Percentiles rank a stretch among this genome's conserved stretches.
Evolutionary conservation across 345 rosid species (phyloP).

Genomic region (Brassica cretica): DNA sequence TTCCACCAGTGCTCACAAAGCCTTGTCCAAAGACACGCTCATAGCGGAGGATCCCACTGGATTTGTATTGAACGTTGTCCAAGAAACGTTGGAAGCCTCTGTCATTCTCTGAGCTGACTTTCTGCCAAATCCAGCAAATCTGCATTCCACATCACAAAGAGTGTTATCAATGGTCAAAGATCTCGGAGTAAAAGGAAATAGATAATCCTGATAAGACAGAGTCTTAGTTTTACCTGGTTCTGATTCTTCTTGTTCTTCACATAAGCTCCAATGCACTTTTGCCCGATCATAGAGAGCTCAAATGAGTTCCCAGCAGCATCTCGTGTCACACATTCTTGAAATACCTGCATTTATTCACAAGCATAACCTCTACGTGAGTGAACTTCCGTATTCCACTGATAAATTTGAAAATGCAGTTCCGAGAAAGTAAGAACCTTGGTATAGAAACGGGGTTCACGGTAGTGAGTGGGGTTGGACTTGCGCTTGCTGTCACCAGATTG

Average conservation of each 20-base stretch:
- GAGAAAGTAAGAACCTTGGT: conserved; percentile 53
- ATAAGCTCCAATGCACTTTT: conserved; percentile 97
- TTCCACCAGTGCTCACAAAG: conserved; percentile 96
- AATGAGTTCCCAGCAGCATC: conserved; percentile 70
- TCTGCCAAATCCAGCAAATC: conserved; percentile 98
- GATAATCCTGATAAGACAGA: conserved; percentile 19
- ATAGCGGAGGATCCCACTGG: conserved; percentile 79
- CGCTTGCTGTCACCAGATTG: conserved; percentile 91
- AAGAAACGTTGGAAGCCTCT: conserved; percentile 93
- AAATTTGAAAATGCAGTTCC: neutral
- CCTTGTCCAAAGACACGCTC: conserved; percentile 95
- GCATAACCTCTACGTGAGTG: neutral
- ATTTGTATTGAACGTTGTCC: conserved; percentile 91
- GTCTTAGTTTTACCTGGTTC: conserved; percentile 67
- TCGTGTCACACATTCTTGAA: conserved; percentile 62
- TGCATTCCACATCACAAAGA: conserved; percentile 41
- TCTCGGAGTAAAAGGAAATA: neutral
- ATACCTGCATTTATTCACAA: conserved; percentile 52
- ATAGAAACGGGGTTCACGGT: conserved; percentile 96
- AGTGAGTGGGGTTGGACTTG: conserved; percentile 86
- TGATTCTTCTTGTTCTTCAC: conserved; percentile 92
- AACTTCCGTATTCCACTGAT: neutral
- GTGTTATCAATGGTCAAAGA: neutral
- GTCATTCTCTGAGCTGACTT: conserved; percentile 70
- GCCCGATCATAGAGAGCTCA: conserved; percentile 78